Evolutionary conservation across 228 moss, liverwort and hornwort species (phyloP).

Genomic region (Sphagnum magellanicum): DNA sequence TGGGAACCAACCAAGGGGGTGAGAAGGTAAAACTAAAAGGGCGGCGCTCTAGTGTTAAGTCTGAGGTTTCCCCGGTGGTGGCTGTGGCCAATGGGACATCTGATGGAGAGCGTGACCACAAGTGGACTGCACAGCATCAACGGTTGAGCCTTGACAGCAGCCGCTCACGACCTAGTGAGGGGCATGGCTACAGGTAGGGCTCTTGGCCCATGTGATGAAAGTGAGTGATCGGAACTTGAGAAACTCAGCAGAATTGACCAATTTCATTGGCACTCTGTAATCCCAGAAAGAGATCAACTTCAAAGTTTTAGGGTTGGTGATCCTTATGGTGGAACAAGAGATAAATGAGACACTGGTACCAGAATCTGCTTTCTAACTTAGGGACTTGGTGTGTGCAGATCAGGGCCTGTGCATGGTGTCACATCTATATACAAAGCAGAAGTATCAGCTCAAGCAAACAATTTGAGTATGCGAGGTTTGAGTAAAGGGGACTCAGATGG

Average conservation of each 20-base stretch:
- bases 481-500: constrained; percentile 63
- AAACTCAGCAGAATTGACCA: neutral
- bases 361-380: too few relatives aligned
- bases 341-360: too few relatives aligned
- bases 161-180: constrained; percentile 86
- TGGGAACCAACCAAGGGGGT: constrained; percentile 51
- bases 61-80: constrained; percentile 42
- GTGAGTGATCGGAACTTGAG: neutral
- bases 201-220: too few relatives aligned
- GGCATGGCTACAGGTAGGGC: constrained; percentile 84
- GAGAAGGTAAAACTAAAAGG: constrained; percentile 94
- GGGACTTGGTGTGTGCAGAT: constrained; percentile 35
- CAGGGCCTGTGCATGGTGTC: constrained; percentile 83
- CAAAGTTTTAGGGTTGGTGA: too few relatives aligned
- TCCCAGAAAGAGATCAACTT: too few relatives aligned
- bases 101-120: constrained; percentile 83
- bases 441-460: constrained; percentile 56
- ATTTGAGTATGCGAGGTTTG: constrained; percentile 48
- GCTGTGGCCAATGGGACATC: constrained; percentile 43
- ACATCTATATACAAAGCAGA: constrained; percentile 82
- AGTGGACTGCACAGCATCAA: constrained; percentile 76
- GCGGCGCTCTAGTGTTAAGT: constrained; percentile 80
- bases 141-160: constrained; percentile 55
- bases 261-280: neutral
- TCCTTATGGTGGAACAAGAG: too few relatives aligned